These are phyloP conservation scores for Cyclostephanos invisitatus DNA, from an alignment of 108 stramenopile species.

Conservation along the genomic window DNA sequence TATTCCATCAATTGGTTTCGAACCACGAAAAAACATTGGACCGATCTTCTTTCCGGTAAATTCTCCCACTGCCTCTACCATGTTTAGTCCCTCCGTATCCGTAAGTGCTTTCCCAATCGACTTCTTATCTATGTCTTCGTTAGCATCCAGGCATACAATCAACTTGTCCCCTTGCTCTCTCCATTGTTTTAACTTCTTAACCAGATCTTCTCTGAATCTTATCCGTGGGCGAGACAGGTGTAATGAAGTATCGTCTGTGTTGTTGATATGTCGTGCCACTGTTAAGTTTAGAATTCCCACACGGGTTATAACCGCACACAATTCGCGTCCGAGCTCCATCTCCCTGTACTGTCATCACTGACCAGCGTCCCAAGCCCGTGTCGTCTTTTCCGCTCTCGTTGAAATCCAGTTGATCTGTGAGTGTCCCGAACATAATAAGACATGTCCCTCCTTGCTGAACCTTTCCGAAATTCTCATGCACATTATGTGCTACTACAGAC, in stretches of 20 bases:
- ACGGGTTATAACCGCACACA: too few relatives aligned
- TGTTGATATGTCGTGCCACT: too few relatives aligned
- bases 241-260: too few relatives aligned
- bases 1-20: neutral
- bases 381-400: neutral
- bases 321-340: too few relatives aligned
- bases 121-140: conserved; percentile 17
- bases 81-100: neutral
- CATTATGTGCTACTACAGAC: neutral
- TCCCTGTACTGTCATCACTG: too few relatives aligned
- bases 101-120: conserved; percentile 5
- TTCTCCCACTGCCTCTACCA: conserved; percentile 4
- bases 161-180: too few relatives aligned
- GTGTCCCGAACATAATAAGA: neutral
- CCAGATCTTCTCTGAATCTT: neutral
- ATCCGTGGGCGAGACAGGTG: neutral
- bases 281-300: too few relatives aligned
- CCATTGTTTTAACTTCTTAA: too few relatives aligned
- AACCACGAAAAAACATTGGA: conserved; percentile 15
- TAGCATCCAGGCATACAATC: neutral
- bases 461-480: neutral
- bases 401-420: neutral
- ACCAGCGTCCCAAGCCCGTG: conserved; percentile 1
- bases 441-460: conserved; percentile 1
- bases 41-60: conserved; percentile 8